phyloP scores from a whole-genome alignment of 2,329 filamentous ascomycete species.

The Aspergillus arachidicola region DNA sequence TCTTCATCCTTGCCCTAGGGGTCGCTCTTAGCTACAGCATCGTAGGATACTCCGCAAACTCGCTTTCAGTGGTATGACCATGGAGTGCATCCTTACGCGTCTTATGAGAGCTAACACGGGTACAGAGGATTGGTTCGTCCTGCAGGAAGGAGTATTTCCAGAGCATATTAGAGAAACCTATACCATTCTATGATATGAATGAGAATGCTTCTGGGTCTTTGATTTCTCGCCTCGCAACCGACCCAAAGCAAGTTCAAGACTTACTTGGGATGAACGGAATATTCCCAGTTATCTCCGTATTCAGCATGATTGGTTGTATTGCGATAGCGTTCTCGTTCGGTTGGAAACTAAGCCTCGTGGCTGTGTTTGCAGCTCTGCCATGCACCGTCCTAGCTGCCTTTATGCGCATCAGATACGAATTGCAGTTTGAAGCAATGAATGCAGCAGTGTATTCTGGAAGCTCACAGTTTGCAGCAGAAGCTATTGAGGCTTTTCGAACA shows the following conservation, averaged over 20 bases:
- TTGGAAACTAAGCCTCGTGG: slow-evolving; percentile 75
- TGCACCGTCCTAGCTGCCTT: slow-evolving; percentile 54
- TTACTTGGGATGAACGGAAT: slow-evolving; percentile 51
- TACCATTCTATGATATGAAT: slow-evolving; percentile 13
- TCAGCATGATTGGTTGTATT: slow-evolving; percentile 66
- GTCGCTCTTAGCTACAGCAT: slow-evolving; percentile 48
- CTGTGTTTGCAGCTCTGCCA: slow-evolving; percentile 61
- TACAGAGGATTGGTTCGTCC: slow-evolving; percentile 7
- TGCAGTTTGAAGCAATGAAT: slow-evolving; percentile 70
- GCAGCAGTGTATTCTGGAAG: slow-evolving; percentile 69
- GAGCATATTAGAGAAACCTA: slow-evolving; percentile 13
- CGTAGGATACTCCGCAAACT: slow-evolving; percentile 51
- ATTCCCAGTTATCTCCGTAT: slow-evolving; percentile 62
- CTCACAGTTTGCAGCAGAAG: slow-evolving; percentile 74
- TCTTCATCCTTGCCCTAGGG: slow-evolving; percentile 56
- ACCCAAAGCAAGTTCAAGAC: slow-evolving; percentile 55
- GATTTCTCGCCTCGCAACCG: slow-evolving; percentile 32
- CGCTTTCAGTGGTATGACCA: slow-evolving; percentile 47
- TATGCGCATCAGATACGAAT: slow-evolving; percentile 63
- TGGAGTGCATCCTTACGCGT: slow-evolving; percentile 38
- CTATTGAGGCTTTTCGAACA: slow-evolving; percentile 73
- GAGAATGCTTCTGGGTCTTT: slow-evolving; percentile 17
- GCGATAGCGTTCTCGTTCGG: slow-evolving; percentile 71
- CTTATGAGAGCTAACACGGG: slow-evolving; percentile 2
- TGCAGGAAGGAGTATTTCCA: slow-evolving; percentile 16